phyloP scores from a whole-genome alignment of 2,329 filamentous ascomycete genomes.

The Ophiosphaerella herpotricha region DNA sequence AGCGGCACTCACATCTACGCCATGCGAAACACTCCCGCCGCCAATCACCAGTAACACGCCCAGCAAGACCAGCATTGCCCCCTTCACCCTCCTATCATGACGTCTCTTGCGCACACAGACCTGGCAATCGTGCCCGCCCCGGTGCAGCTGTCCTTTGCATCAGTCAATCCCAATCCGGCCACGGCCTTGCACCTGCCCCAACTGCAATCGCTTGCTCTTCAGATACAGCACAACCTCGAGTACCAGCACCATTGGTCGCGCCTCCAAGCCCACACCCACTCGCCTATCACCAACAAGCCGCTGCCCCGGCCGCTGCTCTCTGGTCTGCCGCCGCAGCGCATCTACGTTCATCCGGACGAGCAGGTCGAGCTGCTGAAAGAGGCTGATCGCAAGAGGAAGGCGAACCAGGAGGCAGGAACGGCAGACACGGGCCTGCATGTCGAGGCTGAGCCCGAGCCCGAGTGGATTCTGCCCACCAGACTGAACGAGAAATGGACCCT shows the following conservation, averaged over 20 bases:
- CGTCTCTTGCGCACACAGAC: conserved; percentile 29
- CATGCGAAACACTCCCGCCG: conserved; percentile 20
- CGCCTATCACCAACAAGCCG: conserved; percentile 43
- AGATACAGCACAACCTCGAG: conserved; percentile 72
- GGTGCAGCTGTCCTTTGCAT: conserved; percentile 40
- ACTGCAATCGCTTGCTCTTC: conserved; percentile 58
- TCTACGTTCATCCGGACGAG: conserved; percentile 83
- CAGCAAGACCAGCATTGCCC: background rate
- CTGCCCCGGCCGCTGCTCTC: conserved; percentile 69
- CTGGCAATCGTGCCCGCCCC: conserved; percentile 34
- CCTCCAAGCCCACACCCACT: conserved; percentile 59
- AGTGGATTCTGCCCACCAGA: conserved; percentile 79
- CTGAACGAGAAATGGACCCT: conserved; percentile 75
- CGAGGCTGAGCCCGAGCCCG: conserved; percentile 53
- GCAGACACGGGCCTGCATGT: conserved; percentile 47
- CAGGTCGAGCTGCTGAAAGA: conserved; percentile 73
- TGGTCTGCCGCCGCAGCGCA: conserved; percentile 71
- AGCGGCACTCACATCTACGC: conserved; percentile 20
- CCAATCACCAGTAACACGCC: conserved; percentile 28
- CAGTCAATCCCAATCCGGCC: conserved; percentile 14
- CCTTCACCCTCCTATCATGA: conserved; percentile 26
- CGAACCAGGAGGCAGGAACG: conserved; percentile 36
- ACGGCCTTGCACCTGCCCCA: conserved; percentile 31
- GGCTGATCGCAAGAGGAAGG: conserved; percentile 54
- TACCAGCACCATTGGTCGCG: conserved; percentile 77